Evolutionary conservation across 2,329 filamentous ascomycete genomes (phyloP).

Genomic region (Aspergillus texensis): DNA sequence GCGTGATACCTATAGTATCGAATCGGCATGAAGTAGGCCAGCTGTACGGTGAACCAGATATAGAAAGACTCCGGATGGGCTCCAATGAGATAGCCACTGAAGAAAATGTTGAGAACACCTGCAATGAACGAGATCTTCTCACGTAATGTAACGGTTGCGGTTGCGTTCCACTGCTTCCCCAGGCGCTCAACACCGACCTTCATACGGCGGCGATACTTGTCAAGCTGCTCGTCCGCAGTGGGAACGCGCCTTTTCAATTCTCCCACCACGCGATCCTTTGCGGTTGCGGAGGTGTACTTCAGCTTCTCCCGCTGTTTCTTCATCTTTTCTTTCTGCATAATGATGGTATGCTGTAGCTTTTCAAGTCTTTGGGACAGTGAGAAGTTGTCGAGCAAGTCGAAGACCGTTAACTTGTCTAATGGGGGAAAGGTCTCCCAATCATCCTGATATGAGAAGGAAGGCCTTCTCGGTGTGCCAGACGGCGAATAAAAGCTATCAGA

Average conservation of each 20-base stretch:
- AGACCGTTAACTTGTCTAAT: constrained; percentile 83
- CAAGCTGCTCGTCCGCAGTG: constrained; percentile 86
- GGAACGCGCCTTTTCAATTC: constrained; percentile 88
- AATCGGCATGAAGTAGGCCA: constrained; percentile 96
- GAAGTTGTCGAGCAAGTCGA: constrained; percentile 92
- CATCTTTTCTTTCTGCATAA: constrained; percentile 81
- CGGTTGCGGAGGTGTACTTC: constrained; percentile 72
- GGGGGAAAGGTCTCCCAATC: constrained; percentile 87
- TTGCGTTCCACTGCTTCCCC: constrained; percentile 83
- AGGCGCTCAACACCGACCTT: constrained; percentile 85
- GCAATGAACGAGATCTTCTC: constrained; percentile 97
- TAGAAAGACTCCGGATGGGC: constrained; percentile 85
- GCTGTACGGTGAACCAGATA: constrained; percentile 85
- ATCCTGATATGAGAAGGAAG: constrained; percentile 84
- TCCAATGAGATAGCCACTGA: constrained; percentile 92
- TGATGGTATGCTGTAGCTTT: constrained; percentile 81
- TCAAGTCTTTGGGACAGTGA: constrained; percentile 88
- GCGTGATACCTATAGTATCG: constrained; percentile 88
- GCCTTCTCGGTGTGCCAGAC: constrained; percentile 38
- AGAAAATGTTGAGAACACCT: constrained; percentile 95
- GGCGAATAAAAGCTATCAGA: constrained; percentile 35
- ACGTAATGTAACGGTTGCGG: constrained; percentile 80
- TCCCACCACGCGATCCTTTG: constrained; percentile 87
- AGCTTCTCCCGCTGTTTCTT: constrained; percentile 79
- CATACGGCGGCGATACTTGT: constrained; percentile 88